Conservation (phyloP, 805 yeast species). For the Spathaspora passalidarum region DNA sequence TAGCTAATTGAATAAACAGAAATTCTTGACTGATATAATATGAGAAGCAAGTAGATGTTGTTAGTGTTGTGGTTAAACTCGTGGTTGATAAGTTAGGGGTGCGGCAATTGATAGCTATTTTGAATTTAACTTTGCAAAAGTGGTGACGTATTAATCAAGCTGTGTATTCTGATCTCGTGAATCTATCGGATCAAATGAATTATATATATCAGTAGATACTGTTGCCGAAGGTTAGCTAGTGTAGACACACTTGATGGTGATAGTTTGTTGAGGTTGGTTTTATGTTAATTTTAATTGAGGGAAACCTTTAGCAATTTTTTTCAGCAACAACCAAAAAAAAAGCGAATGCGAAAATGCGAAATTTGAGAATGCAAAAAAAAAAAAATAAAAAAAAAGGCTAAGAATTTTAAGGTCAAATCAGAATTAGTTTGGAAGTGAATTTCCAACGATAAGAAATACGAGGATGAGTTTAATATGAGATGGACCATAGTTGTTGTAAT, state of each 20-base stretch:
- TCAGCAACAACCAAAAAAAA: conserved; percentile 1
- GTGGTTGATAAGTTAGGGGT: not conserved
- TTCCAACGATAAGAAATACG: no score
- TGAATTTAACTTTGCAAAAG: not conserved
- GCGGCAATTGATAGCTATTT: not conserved
- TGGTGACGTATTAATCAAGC: no score
- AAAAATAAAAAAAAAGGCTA: not conserved
- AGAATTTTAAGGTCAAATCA: not conserved
- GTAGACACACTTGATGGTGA: not conserved
- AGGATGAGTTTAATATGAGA: no score
- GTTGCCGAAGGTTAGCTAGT: no score
- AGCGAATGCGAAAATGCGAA: conserved; percentile 1
- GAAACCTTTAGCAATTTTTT: not conserved
- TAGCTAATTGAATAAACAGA: not conserved
- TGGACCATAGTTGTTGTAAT: no score
- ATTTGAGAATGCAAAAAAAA: not conserved
- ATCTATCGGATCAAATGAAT: no score
- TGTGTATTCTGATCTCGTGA: no score
- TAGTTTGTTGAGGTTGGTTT: not conserved
- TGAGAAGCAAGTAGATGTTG: not conserved
- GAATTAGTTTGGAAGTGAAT: no score
- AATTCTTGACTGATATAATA: no score
- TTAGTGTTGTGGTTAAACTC: not conserved
- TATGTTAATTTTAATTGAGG: not conserved
- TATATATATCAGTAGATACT: no score